A percentile compares a stretch with the other conserved stretches of the same genome.
Conservation (phyloP, 1,284 basidiomycete species). For the Phlebopus sp. region DNA sequence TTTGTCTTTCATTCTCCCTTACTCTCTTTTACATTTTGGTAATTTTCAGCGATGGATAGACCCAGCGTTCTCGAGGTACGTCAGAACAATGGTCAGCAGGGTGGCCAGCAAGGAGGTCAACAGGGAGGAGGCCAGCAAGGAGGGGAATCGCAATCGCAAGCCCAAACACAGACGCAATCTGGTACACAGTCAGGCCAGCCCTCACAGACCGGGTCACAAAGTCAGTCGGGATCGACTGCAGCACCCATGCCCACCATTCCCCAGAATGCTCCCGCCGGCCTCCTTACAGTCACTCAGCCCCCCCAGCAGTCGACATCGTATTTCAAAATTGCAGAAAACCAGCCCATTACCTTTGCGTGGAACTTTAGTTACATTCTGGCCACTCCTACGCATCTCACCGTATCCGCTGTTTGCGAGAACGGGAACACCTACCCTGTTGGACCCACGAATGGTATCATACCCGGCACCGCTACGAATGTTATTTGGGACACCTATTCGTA, state of each 20-base stretch:
- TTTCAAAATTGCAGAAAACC: constrained; percentile 78
- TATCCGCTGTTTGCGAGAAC: constrained; percentile 79
- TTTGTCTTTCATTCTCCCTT: constrained; percentile 4
- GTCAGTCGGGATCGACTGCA: constrained; percentile 13
- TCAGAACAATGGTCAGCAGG: constrained; percentile 7
- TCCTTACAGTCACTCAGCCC: constrained; percentile 72
- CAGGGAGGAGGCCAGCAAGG: constrained; percentile 9
- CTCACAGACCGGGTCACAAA: constrained; percentile 8
- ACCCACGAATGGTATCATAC: constrained; percentile 67
- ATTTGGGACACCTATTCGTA: constrained; percentile 82
- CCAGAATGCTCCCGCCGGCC: constrained; percentile 59
- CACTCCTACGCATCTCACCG: constrained; percentile 70
- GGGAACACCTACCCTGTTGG: constrained; percentile 86
- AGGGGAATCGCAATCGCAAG: constrained; percentile 8
- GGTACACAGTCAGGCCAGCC: constrained; percentile 5
- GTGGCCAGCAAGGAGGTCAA: constrained; percentile 5
- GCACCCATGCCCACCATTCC: constrained; percentile 42
- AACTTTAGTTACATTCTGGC: constrained; percentile 73
- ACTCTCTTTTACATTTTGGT: constrained; percentile 1
- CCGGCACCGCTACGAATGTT: constrained; percentile 66
- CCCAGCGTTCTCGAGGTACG: not conserved
- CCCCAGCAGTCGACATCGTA: constrained; percentile 76
- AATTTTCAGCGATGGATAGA: not conserved
- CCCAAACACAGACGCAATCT: constrained; percentile 6
- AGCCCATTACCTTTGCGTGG: constrained; percentile 85